Conservation (phyloP, 192 early-diverging fungal species). For the Mortierella alpina region DNA sequence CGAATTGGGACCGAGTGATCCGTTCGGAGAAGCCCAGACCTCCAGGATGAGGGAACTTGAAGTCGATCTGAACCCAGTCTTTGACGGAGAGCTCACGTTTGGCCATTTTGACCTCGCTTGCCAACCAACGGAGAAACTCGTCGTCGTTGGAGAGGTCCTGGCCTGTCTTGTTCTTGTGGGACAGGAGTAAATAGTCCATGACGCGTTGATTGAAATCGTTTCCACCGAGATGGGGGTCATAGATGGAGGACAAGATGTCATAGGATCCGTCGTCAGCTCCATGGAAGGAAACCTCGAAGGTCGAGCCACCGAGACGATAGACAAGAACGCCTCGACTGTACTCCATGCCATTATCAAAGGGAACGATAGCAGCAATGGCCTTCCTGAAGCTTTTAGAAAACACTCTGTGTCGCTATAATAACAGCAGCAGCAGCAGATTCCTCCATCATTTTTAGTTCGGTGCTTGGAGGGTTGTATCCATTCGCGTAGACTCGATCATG, state of each 20-base stretch:
- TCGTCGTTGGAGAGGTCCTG: conserved; percentile 11
- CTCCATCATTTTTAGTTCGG: too few relatives aligned
- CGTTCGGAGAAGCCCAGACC: conserved; percentile 78
- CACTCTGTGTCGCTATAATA: too few relatives aligned
- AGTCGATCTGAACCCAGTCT: conserved; percentile 16
- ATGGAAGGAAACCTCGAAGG: too few relatives aligned
- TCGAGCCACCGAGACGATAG: too few relatives aligned
- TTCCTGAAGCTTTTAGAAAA: too few relatives aligned
- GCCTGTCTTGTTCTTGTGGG: conserved; percentile 80
- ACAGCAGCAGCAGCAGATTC: too few relatives aligned
- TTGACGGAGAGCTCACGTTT: conserved; percentile 19
- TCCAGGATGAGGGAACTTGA: conserved; percentile 4
- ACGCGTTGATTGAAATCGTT: conserved; percentile 90
- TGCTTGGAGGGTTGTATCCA: too few relatives aligned
- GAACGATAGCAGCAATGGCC: too few relatives aligned
- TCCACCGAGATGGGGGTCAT: conserved; percentile 85
- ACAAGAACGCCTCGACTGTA: too few relatives aligned
- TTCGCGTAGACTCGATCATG: too few relatives aligned
- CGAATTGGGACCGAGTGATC: conserved; percentile 88
- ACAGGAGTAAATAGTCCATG: conserved; percentile 85
- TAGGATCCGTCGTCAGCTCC: conserved; percentile 78
- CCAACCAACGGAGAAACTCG: conserved; percentile 1
- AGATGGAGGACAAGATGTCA: conserved; percentile 80
- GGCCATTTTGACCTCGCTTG: conserved; percentile 52
- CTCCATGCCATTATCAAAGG: too few relatives aligned